Base-by-base conservation (phyloP, 306 rosid genomes). In the Cicer yamashitae region DNA sequence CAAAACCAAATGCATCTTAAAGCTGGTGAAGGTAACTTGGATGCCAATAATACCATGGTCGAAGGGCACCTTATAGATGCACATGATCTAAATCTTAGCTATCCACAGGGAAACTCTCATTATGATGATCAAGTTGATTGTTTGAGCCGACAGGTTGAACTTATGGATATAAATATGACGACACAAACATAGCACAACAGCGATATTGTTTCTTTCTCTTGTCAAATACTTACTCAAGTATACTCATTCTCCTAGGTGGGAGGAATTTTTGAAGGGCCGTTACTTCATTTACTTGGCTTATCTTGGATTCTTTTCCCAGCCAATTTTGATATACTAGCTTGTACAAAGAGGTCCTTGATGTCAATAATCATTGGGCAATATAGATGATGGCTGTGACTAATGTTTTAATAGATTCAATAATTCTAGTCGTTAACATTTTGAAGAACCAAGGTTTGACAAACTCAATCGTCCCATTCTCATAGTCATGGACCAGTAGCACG, bases 121-220 rank as follows among this genome's bases (percentile, higher is more conserved):
- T 43, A 68, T 41, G 91, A 83, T 70, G 61, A 84, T 82, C 84
- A 73, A 71, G 71, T 84, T 82, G 84, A 83, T 75, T 57, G 74
- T 83, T 73, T 89, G 85, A 83, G 79, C 82, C 63, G 82, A 61
- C 82, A 85, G 82, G 79, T 85, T 17, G 87, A 60, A 71, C 81
- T 74, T 18, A 65, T 88, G 74, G 86, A 84, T 73, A 77, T 89
- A 52, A 61, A 64, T 34, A 45, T 40, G 10, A 81, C 84, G 86
- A 75, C 54, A 13, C 48, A 54, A 60, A 70, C 75, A 58, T 77
- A 65, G 71, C 41, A 57, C 57, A 59, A 14, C 38, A 67, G 50
- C 15, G 72, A 84, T 77, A 43, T 80, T 75, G 76, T 80, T 51
- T 76, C 77, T 52, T 64, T 41, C 51, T 74, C 48, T 60, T 78